These are phyloP conservation scores for Yamadazyma sp. DNA, from an alignment of 1,139 yeast genomes.

Conservation along the genomic window DNA sequence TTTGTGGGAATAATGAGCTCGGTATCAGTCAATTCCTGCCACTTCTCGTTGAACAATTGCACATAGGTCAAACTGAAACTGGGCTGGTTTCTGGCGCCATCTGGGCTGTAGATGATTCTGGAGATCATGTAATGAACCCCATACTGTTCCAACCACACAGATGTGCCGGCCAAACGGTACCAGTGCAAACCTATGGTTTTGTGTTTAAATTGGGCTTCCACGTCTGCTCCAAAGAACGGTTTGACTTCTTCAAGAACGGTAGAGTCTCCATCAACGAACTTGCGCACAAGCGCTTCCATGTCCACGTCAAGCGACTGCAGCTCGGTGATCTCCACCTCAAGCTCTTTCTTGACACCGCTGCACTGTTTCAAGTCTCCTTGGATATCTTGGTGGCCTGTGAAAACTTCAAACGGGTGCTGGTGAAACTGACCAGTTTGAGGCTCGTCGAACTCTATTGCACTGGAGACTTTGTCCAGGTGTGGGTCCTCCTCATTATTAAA, in stretches of 20 bases:
- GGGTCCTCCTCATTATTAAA: conserved; percentile 8
- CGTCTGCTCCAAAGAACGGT: conserved; percentile 19
- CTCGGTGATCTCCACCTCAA: conserved; percentile 14
- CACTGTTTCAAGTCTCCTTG: conserved; percentile 11
- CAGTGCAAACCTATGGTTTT: conserved; percentile 22
- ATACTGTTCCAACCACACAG: conserved; percentile 34
- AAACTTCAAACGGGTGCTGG: conserved; percentile 11
- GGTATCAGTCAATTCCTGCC: conserved; percentile 26
- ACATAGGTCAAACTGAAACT: conserved; percentile 25
- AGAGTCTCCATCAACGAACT: conserved; percentile 11
- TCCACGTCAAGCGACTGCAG: conserved; percentile 13
- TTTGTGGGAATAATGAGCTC: conserved; percentile 26
- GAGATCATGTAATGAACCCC: conserved; percentile 34
- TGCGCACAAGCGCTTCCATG: conserved; percentile 13
- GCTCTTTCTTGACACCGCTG: conserved; percentile 5
- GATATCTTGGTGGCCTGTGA: conserved; percentile 9
- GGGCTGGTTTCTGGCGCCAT: conserved; percentile 22
- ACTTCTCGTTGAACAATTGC: conserved; percentile 27
- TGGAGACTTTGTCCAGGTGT: conserved; percentile 6
- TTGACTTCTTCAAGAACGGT: conserved; percentile 19
- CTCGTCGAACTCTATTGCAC: conserved; percentile 11
- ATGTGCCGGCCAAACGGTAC: conserved; percentile 33
- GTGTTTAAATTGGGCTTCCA: conserved; percentile 20
- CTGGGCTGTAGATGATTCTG: conserved; percentile 26
- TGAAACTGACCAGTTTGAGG: conserved; percentile 8